Evolutionary conservation across 148 eudicot species (phyloP).

Genomic region (Chenopodium suecicum): DNA sequence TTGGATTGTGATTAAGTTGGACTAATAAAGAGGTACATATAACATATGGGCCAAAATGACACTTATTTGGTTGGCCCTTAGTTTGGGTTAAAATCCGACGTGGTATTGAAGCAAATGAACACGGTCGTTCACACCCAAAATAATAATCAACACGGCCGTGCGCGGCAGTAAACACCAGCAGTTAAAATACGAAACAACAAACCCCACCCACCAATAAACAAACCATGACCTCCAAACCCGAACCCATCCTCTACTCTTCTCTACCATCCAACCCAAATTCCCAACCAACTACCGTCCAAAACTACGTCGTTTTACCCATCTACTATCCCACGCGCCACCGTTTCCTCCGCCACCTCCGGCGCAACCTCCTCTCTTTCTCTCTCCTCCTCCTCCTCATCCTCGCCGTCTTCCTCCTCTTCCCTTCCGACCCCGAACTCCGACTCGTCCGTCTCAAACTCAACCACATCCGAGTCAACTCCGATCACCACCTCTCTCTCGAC

Average conservation of each 20-base stretch:
- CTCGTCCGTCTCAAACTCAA: slow-evolving; percentile 43
- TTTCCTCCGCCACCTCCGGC: slow-evolving; percentile 15
- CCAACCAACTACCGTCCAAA: background rate
- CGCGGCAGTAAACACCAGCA: too few species aligned
- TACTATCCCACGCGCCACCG: slow-evolving; percentile 14
- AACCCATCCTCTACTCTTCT: slow-evolving; percentile 18
- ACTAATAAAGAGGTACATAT: too few species aligned
- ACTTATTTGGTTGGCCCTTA: too few species aligned
- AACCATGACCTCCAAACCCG: slow-evolving; percentile 6
- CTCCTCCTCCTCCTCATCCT: slow-evolving; percentile 25
- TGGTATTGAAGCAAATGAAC: too few species aligned
- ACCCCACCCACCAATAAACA: background rate
- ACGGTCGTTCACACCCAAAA: too few species aligned
- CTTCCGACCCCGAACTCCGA: slow-evolving; percentile 45
- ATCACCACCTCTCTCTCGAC: slow-evolving; percentile 39
- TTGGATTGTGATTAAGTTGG: too few species aligned
- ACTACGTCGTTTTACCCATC: slow-evolving; percentile 30
- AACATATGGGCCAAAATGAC: too few species aligned
- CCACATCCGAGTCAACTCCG: slow-evolving; percentile 33
- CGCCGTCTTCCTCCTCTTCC: slow-evolving; percentile 38
- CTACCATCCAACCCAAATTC: slow-evolving; percentile 26
- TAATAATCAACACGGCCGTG: too few species aligned
- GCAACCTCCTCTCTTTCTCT: slow-evolving; percentile 14
- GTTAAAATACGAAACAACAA: too few species aligned
- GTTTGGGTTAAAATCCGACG: too few species aligned